Evolutionary conservation across 345 rosid species (phyloP).

Genomic region (Eucalyptus cladocalyx): DNA sequence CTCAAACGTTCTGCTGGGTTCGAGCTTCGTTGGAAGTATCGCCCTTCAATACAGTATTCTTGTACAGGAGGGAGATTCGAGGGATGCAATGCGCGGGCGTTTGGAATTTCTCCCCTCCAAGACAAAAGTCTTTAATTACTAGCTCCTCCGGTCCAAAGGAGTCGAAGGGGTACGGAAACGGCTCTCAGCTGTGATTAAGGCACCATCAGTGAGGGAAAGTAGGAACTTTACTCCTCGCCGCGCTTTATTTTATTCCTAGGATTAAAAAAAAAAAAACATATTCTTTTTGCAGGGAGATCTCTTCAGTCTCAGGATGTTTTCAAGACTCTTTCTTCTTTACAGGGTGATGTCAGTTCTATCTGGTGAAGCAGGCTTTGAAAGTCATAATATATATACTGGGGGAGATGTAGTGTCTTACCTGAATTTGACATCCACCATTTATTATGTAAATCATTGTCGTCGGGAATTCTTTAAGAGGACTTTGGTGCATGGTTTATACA

Average conservation of each 20-base stretch:
- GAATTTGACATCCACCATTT: neutral
- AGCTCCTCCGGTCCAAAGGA: neutral
- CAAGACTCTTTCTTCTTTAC: neutral
- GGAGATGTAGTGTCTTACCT: neutral
- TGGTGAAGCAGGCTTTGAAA: neutral
- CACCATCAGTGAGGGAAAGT: neutral
- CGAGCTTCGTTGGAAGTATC: neutral
- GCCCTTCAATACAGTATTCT: neutral
- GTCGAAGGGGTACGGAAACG: neutral
- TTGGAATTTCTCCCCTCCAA: neutral
- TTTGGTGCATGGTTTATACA: neutral
- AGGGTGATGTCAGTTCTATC: neutral
- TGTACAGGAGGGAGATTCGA: neutral
- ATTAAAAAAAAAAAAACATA: neutral
- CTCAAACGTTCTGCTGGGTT: neutral
- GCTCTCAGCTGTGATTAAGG: neutral
- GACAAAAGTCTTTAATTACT: neutral
- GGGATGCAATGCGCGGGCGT: neutral
- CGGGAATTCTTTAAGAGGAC: neutral
- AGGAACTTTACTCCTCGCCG: neutral
- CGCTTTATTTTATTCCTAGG: neutral
- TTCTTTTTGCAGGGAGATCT: neutral
- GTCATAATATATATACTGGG: neutral
- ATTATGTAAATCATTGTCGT: neutral
- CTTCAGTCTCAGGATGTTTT: neutral